Base-by-base conservation (phyloP, 148 eudicot species). In the Gaultheria prostrata region DNA sequence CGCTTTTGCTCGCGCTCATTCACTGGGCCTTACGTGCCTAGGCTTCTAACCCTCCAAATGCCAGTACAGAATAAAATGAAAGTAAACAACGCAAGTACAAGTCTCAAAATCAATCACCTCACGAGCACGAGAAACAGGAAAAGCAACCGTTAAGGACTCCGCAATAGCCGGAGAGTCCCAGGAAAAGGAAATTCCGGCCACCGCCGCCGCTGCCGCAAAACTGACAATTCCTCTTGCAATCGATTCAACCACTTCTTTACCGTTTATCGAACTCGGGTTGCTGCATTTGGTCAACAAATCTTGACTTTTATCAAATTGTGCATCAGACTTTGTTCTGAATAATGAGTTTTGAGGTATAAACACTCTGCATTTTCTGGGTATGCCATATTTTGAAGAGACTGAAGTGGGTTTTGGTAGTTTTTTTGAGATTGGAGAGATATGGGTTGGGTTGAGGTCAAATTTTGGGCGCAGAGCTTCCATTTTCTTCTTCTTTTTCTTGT, bases 91-190 rank as follows among this genome's bases (percentile, higher is more conserved):
- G 51, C 39, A 46, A 33, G 35, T 20, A 77, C 24, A 6, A 54
- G 9, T 11, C 21, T 11, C 26, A 77, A 67, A 88, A 46, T 71
- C 45, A 72, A 59, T 72, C 81, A 91, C 99, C 99, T 96, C 99
- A 72, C 78, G 89, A 33, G 94, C 87, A 74, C 91, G 99, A 70
- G 99, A 96, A 75, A 90, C 95, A 14, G 99, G 98, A 75, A 96
- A 96, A 17, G 99, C 99, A 3, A 96, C 86, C 43, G 99, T 96
- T 51, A 96, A 88, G 76, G 99, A 93, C 82, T 96, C 93, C 0
- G 99, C 94, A 46, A 89, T 69, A 76, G 94, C 97, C 9, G 95
- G 87, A 79, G 94, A 86, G 86, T 91, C 89, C 35, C 87, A 88
- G 46, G 75, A 89, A 76, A 94, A 76, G 11, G 93, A 90, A 81